Evolutionary conservation across 2,329 filamentous ascomycete species (phyloP), one percentile per base, ranked within the genome.

Genomic region (Rosellinia necatrix): DNA sequence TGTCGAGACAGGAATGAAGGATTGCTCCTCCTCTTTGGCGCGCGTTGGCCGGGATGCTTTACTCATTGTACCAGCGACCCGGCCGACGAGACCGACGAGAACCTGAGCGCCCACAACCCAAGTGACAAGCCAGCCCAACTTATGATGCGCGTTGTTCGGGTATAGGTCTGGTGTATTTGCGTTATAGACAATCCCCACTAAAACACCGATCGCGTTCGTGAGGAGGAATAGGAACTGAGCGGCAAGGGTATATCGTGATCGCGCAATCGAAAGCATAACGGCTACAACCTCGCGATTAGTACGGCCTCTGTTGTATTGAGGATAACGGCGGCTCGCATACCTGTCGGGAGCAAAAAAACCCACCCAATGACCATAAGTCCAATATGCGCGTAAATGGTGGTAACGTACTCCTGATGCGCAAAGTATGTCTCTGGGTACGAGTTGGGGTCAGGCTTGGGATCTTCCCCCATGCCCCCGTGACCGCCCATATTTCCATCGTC

Each of bases 61-160:
- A 24, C 59, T 51, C 49, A 79, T 70, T 21, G 72, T 72, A 13
- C 80, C 79, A 4, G 81, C 79, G 58, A 89, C 83, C 37, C 80
- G 75, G 49, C 86, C 85, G 42, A 91, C 74, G 51, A 91, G 70
- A 44, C 85, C 83, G 69, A 96, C 76, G 34, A 88, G 66, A 13
- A 88, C 80, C 75, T 96, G 93, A 0, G 81, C 85, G 49, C 79
- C 80, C 9, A 89, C 79, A 3, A 92, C 78, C 78, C 84, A 89
- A 3, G 89, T 93, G 25, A 88, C 81, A 37, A 90, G 79, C 93
- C 93, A 97, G 51, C 92, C 92, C 38, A 93, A 81, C 71, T 90
- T 92, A 76, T 92, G 87, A 72, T 97, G 92, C n/a, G 88, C 84
- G 69, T 96, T 96, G 69, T 89, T 87, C 27, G 86, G 86, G 70